Percentiles rank a stretch among this genome's conserved stretches.
Conservation (phyloP, 2,329 filamentous ascomycete species). For the Byssoonygena ceratinophila region DNA sequence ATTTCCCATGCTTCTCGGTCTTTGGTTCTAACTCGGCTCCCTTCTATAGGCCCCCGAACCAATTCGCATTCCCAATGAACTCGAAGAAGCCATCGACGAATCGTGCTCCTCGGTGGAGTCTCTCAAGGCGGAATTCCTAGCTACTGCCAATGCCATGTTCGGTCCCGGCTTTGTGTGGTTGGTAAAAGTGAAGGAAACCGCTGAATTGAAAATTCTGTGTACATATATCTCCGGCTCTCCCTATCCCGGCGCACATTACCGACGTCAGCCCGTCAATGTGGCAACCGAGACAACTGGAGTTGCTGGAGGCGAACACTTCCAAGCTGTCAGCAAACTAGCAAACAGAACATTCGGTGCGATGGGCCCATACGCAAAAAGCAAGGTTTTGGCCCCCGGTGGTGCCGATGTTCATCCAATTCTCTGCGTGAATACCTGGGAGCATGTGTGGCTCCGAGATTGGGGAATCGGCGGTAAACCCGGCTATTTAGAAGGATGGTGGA, state of each 20-base stretch:
- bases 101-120: slow-evolving; percentile 77
- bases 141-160: slow-evolving; percentile 82
- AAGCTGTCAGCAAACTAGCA: slow-evolving; percentile 14
- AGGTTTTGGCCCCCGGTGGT: slow-evolving; percentile 32
- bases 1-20: slow-evolving; percentile 48
- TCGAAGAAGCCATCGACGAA: slow-evolving; percentile 51
- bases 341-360: slow-evolving; percentile 19
- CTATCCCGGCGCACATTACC: slow-evolving; percentile 73
- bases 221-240: slow-evolving; percentile 91
- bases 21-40: slow-evolving; percentile 47
- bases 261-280: slow-evolving; percentile 48
- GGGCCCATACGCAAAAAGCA: slow-evolving; percentile 20
- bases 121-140: slow-evolving; percentile 65
- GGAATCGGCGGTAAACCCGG: slow-evolving; percentile 61
- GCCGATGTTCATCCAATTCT: slow-evolving; percentile 62
- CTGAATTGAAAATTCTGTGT: slow-evolving; percentile 56
- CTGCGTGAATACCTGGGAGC: slow-evolving; percentile 94
- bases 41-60: slow-evolving; percentile 31
- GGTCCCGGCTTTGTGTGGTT: slow-evolving; percentile 97
- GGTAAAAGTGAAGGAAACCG: slow-evolving; percentile 48
- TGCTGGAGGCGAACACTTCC: slow-evolving; percentile 16
- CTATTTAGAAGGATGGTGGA: slow-evolving; percentile 78
- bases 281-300: slow-evolving; percentile 30
- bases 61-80: slow-evolving; percentile 45
- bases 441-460: slow-evolving; percentile 80